Base-by-base conservation (phyloP, 768 basidiomycete species). In the Mycena leptocephala region DNA sequence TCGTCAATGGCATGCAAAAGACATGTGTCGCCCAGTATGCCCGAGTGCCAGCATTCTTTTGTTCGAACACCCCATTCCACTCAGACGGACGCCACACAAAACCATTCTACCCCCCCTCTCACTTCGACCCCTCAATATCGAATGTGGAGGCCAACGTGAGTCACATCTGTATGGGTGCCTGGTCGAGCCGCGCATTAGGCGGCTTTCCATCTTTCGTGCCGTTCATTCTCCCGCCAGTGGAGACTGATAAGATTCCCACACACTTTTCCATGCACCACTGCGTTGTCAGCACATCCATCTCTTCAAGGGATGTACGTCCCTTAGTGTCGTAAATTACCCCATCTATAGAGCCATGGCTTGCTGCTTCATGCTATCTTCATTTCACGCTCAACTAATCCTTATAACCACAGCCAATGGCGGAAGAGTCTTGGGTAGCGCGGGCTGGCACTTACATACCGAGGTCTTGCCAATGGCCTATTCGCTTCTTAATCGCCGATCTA, bases 21-120 rank as follows among this genome's bases (percentile, higher is more conserved):
- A n/a, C n/a, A n/a, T n/a, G n/a, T n/a, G n/a, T n/a, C n/a, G n/a
- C n/a, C n/a, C n/a, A n/a, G n/a, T n/a, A n/a, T n/a, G n/a, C n/a
- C 37, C 61, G 61, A 41, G 37, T 39, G 61, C 61, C 37, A 62
- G 37, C 62, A 43, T 63, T 9, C 62, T 43, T 63, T 63, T 26
- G 62, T 63, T 43, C 62, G 39, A 63, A 63, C 26, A 63, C 62
- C 62, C 39, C 39, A 63, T 43, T 43, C 62, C 24, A 63, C 62
- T 43, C 62, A 43, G 62, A 63, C 62, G 62, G 39, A 63, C 62
- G 39, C 62, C 62, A 63, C n/a, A 63, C 39, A 63, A 63, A 63
- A 63, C 7, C 13, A 26, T 62, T 62, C 61, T 62, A 62, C 62
- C 37, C 62, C 43, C 39, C 39, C 62, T 63, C 62, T 24, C 62